These are phyloP conservation scores for Deakozyma indianensis DNA, from an alignment of 805 yeast genomes.

Conservation along the genomic window DNA sequence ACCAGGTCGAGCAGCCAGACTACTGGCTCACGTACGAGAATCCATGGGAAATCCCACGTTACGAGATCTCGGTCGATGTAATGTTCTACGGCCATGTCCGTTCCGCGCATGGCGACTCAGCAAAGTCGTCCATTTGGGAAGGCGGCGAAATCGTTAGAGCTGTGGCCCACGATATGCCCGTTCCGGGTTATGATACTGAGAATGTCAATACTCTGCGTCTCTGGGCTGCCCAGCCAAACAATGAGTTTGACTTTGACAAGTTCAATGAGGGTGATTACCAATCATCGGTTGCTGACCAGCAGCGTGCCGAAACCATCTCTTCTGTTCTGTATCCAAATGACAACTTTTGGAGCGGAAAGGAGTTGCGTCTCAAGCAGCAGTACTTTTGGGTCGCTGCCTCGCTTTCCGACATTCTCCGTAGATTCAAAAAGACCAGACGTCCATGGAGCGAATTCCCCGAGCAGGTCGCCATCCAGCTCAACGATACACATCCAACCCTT, in stretches of 20 bases:
- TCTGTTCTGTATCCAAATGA: conserved; percentile 91
- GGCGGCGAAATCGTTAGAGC: conserved; percentile 88
- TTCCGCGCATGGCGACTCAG: conserved; percentile 36
- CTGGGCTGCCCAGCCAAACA: conserved; percentile 83
- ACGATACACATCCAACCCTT: conserved; percentile 89
- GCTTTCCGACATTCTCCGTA: conserved; percentile 75
- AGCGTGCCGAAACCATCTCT: conserved; percentile 81
- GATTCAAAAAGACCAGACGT: conserved; percentile 65
- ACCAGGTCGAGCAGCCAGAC: conserved; percentile 89
- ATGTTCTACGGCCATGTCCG: conserved; percentile 73
- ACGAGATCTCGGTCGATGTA: conserved; percentile 77
- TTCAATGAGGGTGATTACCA: conserved; percentile 85
- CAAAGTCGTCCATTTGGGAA: conserved; percentile 45
- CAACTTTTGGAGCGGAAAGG: conserved; percentile 83
- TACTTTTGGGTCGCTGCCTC: conserved; percentile 97
- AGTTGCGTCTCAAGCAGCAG: conserved; percentile 84
- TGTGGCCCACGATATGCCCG: conserved; percentile 80
- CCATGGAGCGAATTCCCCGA: conserved; percentile 78
- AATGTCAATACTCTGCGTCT: conserved; percentile 80
- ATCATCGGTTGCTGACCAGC: conserved; percentile 72
- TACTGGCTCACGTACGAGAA: conserved; percentile 82
- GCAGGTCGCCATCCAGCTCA: conserved; percentile 79
- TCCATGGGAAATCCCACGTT: conserved; percentile 87
- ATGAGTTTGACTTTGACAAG: conserved; percentile 81
- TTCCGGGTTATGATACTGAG: conserved; percentile 68